A percentile compares a stretch with the other conserved stretches of the same genome.
These are phyloP conservation scores for Saccharomyces hybrid DNA, from an alignment of 1,139 yeast genomes.

Conservation along the genomic window DNA sequence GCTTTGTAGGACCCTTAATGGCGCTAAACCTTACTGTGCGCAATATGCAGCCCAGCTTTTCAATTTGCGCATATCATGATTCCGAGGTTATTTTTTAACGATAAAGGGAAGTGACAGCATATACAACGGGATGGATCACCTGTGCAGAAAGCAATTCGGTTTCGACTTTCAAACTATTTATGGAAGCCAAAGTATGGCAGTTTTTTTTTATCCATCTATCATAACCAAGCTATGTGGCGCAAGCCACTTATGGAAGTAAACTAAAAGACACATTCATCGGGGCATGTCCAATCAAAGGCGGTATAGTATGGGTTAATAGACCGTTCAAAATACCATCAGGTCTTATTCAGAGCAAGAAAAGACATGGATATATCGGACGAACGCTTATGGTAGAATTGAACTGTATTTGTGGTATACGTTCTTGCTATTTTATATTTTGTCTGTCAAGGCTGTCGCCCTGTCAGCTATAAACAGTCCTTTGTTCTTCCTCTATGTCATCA, in stretches of 20 bases:
- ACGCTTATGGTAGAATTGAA: too few relatives aligned
- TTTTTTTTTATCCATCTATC: background rate
- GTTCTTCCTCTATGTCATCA: too few relatives aligned
- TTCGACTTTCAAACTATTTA: background rate
- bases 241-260: background rate
- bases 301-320: background rate
- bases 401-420: too few relatives aligned
- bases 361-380: too few relatives aligned
- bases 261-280: background rate
- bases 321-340: too few relatives aligned
- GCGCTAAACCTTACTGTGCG: too few relatives aligned
- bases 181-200: background rate
- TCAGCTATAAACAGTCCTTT: too few relatives aligned
- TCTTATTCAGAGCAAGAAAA: too few relatives aligned
- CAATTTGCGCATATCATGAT: background rate
- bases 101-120: background rate
- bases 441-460: too few relatives aligned
- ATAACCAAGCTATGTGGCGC: background rate
- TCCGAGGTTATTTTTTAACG: background rate
- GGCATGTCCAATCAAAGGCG: background rate
- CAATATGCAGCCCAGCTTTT: background rate
- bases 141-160: background rate
- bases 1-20: too few relatives aligned
- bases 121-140: too few relatives aligned
- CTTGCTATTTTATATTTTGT: too few relatives aligned